These are phyloP conservation scores for Striga hermonthica DNA, from an alignment of 305 asterid genomes.

Conservation along the genomic window DNA sequence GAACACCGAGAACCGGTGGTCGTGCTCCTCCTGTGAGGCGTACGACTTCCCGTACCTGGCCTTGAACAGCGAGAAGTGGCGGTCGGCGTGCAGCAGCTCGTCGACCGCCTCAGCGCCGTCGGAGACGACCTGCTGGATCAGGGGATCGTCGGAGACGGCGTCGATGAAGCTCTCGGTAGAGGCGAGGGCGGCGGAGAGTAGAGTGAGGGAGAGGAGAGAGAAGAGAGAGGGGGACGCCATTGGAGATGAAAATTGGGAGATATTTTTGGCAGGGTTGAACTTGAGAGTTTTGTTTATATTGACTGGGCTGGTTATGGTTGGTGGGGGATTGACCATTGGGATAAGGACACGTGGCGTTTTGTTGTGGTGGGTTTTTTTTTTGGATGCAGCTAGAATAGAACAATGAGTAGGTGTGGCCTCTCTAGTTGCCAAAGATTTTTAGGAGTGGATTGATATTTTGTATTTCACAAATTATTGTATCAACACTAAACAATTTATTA, in stretches of 20 bases:
- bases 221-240: constrained; percentile 51
- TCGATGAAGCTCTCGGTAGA: constrained; percentile 30
- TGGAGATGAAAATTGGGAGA: constrained; percentile 33
- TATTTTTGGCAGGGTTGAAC: constrained; percentile 13
- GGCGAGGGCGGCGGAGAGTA: constrained; percentile 38
- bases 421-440: constrained; percentile 8
- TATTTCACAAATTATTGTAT: too few relatives aligned
- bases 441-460: background rate
- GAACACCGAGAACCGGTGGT: constrained; percentile 63
- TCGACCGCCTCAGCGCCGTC: constrained; percentile 52
- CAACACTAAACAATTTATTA: too few relatives aligned
- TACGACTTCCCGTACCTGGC: constrained; percentile 54
- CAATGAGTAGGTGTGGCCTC: constrained; percentile 8
- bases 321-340: constrained; percentile 26
- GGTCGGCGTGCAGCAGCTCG: constrained; percentile 61
- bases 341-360: constrained; percentile 39
- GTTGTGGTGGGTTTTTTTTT: constrained; percentile 13
- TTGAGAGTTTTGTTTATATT: constrained; percentile 21
- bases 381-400: background rate
- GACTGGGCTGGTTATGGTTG: constrained; percentile 12
- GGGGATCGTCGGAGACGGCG: constrained; percentile 49
- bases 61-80: constrained; percentile 69
- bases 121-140: constrained; percentile 78
- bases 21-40: constrained; percentile 75
- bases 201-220: constrained; percentile 36